Base-by-base conservation (phyloP, 352 stramenopile species). In the Pythium dissimile region DNA sequence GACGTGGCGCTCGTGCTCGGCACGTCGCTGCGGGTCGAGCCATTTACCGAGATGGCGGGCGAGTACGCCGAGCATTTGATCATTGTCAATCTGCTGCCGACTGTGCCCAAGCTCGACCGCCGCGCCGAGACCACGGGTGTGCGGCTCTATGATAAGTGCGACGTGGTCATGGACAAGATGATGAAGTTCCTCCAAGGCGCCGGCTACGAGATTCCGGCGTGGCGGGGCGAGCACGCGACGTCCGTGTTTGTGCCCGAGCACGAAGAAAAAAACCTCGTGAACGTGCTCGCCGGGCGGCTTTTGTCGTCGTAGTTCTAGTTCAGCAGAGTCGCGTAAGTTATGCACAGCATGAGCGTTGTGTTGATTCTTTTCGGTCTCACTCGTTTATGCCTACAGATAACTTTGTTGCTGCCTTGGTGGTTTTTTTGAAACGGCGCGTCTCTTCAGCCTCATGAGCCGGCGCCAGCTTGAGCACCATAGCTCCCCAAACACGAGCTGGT, bases 31-130 rank as follows among this genome's bases (percentile, higher is more conserved):
- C 67, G 79, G 10, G 83, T 93, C 12, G 83, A 90, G 49, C 83
- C 83, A 9, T 93, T 93, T 41, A 86, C 73, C 4, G 83, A 89
- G 50, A 93, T 93, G 80, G 83, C 83, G 6, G 80, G 83, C 12
- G 77, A 84, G 30, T 93, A 82, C 63, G 80, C 78, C 27, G 77
- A 84, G 23, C 77, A 78, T 12, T 60, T 93, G 34, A 74, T 75
- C 44, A 88, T 93, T 51, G 80, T 93, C 11, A 93, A 93, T 49
- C 62, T 93, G 41, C 75, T 86, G 56, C 59, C 74, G 0, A 93
- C 83, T 8, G 84, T 81, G 15, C 62, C 70, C 28, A 90, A 90
- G 60, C 67, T 93, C 16, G 83, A 93, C 65, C 69, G 71, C 26
- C 71, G 78, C 18, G 83, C 83, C 3, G 78, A 90, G 48, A 51